Percentiles rank a stretch among this genome's conserved stretches.
phyloP scores from a whole-genome alignment of 768 basidiomycete genomes.

The Tulasnella sp. region DNA sequence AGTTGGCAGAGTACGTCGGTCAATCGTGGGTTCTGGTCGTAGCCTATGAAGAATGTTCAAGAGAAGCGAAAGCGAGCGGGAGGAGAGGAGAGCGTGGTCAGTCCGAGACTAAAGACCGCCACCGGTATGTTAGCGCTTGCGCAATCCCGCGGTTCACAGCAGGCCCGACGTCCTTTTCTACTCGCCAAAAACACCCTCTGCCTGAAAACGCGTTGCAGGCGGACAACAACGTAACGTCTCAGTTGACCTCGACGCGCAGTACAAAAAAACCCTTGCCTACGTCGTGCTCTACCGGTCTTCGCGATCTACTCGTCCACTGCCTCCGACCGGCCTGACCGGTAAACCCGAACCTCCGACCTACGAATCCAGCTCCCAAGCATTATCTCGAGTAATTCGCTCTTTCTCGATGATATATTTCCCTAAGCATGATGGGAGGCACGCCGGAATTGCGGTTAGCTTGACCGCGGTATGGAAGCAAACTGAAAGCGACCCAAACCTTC shows the following conservation, averaged over 20 bases:
- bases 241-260: background rate
- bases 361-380: constrained; percentile 15
- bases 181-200: background rate
- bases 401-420: constrained; percentile 19
- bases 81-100: background rate
- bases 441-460: background rate
- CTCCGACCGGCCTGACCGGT: background rate
- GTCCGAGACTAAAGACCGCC: background rate
- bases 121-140: background rate
- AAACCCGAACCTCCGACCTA: background rate
- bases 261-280: background rate
- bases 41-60: background rate
- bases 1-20: background rate
- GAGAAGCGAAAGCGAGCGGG: background rate
- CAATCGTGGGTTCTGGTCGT: background rate
- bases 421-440: background rate
- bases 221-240: background rate
- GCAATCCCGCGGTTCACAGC: background rate
- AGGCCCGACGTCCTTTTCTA: background rate
- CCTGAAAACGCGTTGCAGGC: background rate
- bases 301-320: background rate
- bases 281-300: background rate
- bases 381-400: constrained; percentile 16
- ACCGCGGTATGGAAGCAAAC: background rate
- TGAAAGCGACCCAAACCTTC: constrained; percentile 9